Conservation (phyloP, 495 filamentous ascomycete species). For the Hyaloscypha hepaticicola region DNA sequence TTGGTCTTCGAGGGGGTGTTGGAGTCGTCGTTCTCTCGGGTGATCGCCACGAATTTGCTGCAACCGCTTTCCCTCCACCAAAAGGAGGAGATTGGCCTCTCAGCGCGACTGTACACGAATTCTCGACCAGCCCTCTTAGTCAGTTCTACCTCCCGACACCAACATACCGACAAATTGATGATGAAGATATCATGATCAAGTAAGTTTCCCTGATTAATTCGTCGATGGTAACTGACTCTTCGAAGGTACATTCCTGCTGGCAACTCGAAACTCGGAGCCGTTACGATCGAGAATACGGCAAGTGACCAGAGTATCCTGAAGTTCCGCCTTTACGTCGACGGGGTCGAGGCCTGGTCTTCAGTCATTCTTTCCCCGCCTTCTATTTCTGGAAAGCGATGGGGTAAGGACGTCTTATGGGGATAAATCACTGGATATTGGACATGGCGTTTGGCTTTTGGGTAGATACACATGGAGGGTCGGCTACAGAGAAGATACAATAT, state of each 20-base stretch:
- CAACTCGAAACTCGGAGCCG: slow-evolving; percentile 85
- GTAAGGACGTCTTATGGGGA: slow-evolving; percentile 34
- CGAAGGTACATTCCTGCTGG: slow-evolving; percentile 76
- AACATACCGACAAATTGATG: slow-evolving; percentile 75
- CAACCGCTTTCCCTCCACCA: slow-evolving; percentile 82
- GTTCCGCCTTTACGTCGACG: slow-evolving; percentile 83
- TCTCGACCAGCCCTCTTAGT: slow-evolving; percentile 80
- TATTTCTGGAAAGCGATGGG: slow-evolving; percentile 41
- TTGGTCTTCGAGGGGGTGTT: slow-evolving; percentile 60
- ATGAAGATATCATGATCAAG: slow-evolving; percentile 77
- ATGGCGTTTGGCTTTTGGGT: neutral
- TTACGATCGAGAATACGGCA: slow-evolving; percentile 74
- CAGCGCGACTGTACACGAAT: slow-evolving; percentile 73
- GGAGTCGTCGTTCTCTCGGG: slow-evolving; percentile 85
- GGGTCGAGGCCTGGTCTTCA: slow-evolving; percentile 72
- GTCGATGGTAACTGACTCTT: slow-evolving; percentile 1
- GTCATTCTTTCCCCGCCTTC: slow-evolving; percentile 52
- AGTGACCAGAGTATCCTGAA: slow-evolving; percentile 63
- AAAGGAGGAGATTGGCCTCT: slow-evolving; percentile 52
- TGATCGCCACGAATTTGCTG: slow-evolving; percentile 93
- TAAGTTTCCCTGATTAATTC: slow-evolving; percentile 40
- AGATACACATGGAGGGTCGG: neutral
- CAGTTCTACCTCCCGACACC: slow-evolving; percentile 91
- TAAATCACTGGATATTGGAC: slow-evolving; percentile 6
- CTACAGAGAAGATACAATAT: neutral